Base-by-base conservation (phyloP, 768 basidiomycete genomes). In the Boletus patriciae region DNA sequence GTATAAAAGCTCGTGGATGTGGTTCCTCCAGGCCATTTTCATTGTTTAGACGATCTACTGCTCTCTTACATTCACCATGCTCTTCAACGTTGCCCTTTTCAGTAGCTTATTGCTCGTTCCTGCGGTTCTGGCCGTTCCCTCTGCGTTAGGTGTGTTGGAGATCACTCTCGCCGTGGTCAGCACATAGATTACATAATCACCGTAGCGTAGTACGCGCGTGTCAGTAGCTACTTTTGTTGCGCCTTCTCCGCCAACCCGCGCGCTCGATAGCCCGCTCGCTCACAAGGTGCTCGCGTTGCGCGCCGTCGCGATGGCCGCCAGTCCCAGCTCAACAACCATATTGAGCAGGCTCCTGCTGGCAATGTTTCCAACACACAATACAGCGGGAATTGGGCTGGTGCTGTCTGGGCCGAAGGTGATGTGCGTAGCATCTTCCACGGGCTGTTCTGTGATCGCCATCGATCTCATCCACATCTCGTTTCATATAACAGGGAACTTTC, bases 381-480 rank as follows among this genome's bases (percentile, higher is more conserved):
- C 36, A 55, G 40, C 40, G 4, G 0, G 12, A 61, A 53, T 11
- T 62, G 61, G 61, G 60, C 61, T 29, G 61, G 61, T 4, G 55
- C 54, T 29, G 10, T 58, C 19, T 62, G 18, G 48, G 16, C 1
- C 3, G 1, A 40, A n/a, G n/a, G 23, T 43, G 1, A 29, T 10
- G 50, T 60, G 6, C 12, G 58, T 44, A 16, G n/a, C 12, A 2
- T 31, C 8, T 55, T 45, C 31, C 8, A n/a, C 11, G 31, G 31
- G 31, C 31, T 31, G n/a, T 16, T 27, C 37, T 29, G n/a, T 13
- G 23, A 27, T 50, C 21, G 23, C 25, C 31, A 31, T 33, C 29
- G 45, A 43, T 16, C 41, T 62, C 41, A 59, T 11, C 31, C 3
- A 9, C 29, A 29, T 29, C 29, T 29, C 52, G 18, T 4, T 19